A percentile compares a stretch with the other conserved stretches of the same genome.
phyloP scores from a whole-genome alignment of 176 grass and related monocot genomes.

The Urochloa ruziziensis region DNA sequence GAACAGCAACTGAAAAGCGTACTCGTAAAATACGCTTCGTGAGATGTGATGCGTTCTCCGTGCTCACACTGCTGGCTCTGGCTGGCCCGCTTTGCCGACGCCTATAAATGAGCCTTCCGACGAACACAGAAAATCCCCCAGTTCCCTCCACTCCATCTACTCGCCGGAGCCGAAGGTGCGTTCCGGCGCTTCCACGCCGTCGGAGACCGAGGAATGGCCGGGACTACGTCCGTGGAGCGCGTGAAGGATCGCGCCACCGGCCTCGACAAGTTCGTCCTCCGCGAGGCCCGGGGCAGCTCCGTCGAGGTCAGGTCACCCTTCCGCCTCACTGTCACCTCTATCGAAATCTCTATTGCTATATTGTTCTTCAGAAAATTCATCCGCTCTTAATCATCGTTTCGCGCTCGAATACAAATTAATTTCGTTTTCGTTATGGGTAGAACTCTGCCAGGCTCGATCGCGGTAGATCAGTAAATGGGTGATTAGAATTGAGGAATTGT shows the following conservation, averaged over 20 bases:
- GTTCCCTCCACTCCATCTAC: neutral
- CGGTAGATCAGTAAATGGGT: neutral
- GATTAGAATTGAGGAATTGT: neutral
- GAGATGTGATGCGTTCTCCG: neutral
- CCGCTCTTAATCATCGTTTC: neutral
- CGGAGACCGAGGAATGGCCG: slow-evolving; percentile 27
- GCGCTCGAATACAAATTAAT: neutral
- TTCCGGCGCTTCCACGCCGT: neutral
- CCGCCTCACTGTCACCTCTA: neutral
- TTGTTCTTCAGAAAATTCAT: neutral
- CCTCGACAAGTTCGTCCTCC: slow-evolving; percentile 50
- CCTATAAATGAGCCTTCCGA: neutral
- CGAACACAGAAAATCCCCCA: neutral
- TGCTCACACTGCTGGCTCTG: neutral
- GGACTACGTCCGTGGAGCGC: slow-evolving; percentile 24
- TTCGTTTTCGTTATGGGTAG: neutral
- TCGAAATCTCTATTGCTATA: neutral
- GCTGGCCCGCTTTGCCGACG: neutral
- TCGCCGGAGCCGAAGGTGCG: neutral
- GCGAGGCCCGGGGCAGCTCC: slow-evolving; percentile 38
- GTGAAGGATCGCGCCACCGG: slow-evolving; percentile 42
- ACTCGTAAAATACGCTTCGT: neutral
- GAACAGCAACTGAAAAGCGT: neutral
- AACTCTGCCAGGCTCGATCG: neutral
- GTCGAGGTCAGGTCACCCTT: slow-evolving; percentile 35